Evolutionary conservation across 2,329 filamentous ascomycete genomes (phyloP), one percentile per base, ranked within the genome.

Genomic region (Pleomassaria siparia): DNA sequence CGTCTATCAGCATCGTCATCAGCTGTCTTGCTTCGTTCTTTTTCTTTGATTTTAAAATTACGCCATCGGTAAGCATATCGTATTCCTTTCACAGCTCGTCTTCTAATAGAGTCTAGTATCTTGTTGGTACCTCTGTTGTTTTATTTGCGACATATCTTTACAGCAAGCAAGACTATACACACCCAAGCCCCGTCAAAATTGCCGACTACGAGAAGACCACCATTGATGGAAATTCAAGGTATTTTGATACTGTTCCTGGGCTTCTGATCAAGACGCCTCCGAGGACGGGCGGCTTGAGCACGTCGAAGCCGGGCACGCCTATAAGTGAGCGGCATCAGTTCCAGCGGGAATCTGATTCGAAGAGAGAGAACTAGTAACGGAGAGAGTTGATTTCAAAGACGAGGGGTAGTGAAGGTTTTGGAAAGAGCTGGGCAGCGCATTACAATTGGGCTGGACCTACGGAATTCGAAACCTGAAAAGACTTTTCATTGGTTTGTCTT

Each of bases 1-100:
- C 91, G 4, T 94, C 89, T 62, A 89, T 95, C 53, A 96, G 90
- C 63, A 95, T 97, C 52, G 77, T 96, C 46, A 75, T 96, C 41
- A 95, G 89, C 66, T 91, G 91, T 54, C 57, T 96, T 12, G 88
- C 89, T 43, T 96, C 91, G 64, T 81, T 95, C 1, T 86, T 84
- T 72, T 87, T 96, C 56, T 96, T 97, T 67, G 81, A 91, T 41
- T 89, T 95, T 56, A 73, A 83, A 40, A 80, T 94, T 35, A 88
- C 87, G 1, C 40, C 36, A 41, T 63, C 62, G 16, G 68, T 71
- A 56, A 59, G 65, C 59, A 2, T 22, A 8, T 30, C 54, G 16
- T 44, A 6, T 16, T 30, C 7, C 30, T 3, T 5, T 3, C 3
- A 22, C 35, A 22, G 3, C 18, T 4, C 13, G 8, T 37, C 15